phyloP scores from a whole-genome alignment of 2,329 filamentous ascomycete species.

The Tolypocladium guangdongense region DNA sequence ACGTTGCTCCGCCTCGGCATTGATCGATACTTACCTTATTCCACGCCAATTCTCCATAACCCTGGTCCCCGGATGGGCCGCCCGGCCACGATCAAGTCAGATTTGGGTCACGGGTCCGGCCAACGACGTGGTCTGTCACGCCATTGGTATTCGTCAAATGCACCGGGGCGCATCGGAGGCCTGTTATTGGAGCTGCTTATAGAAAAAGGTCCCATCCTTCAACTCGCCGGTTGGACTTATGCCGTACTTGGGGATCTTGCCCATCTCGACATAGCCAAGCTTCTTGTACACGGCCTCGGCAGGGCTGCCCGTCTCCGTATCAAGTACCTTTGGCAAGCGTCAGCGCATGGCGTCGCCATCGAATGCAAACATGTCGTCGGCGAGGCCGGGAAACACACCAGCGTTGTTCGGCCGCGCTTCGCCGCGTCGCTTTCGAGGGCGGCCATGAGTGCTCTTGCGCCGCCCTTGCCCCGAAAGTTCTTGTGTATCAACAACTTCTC shows the following conservation, averaged over 20 bases:
- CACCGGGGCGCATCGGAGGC: background rate
- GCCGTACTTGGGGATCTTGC: constrained; percentile 43
- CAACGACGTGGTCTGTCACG: no score
- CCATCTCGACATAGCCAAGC: constrained; percentile 45
- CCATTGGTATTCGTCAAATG: background rate
- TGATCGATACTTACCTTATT: background rate
- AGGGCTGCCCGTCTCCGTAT: constrained; percentile 38
- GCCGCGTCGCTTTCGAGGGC: constrained; percentile 45
- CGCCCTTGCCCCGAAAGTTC: constrained; percentile 36
- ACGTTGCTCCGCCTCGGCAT: background rate
- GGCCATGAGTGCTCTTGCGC: constrained; percentile 38
- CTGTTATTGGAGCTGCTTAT: constrained; percentile 36
- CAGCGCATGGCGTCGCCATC: background rate
- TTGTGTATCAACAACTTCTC: constrained; percentile 49
- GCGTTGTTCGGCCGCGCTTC: constrained; percentile 34
- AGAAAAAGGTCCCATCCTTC: constrained; percentile 45
- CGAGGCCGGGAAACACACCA: constrained; percentile 32
- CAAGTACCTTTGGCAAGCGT: constrained; percentile 31
- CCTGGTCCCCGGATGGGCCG: background rate
- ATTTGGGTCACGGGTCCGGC: background rate
- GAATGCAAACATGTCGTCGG: background rate
- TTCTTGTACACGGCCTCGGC: constrained; percentile 43
- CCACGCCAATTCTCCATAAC: background rate
- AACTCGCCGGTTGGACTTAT: constrained; percentile 36
- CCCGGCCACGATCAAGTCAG: background rate